These are phyloP conservation scores for Penicillium diatomitis DNA, from an alignment of 495 filamentous ascomycete genomes.

Conservation along the genomic window DNA sequence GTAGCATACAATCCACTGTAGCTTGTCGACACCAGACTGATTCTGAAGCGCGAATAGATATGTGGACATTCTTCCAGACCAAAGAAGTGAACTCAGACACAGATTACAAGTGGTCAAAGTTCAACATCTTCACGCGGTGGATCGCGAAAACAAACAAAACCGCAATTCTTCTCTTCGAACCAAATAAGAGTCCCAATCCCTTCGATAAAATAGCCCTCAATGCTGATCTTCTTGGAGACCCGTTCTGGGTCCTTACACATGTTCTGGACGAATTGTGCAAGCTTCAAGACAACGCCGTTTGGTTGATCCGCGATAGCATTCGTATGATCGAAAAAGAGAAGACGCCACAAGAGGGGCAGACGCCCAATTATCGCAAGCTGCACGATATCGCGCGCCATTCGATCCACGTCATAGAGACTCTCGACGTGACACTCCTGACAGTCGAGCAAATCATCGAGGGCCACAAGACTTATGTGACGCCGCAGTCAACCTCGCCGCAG, in stretches of 20 bases:
- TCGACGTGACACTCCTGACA: constrained; percentile 27
- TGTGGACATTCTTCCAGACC: constrained; percentile 1
- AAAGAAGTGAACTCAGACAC: not conserved
- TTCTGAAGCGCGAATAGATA: not conserved
- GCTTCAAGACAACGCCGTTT: constrained; percentile 18
- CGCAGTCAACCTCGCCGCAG: not conserved
- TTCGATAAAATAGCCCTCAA: not conserved
- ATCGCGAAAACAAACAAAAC: constrained; percentile 13
- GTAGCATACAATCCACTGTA: not conserved
- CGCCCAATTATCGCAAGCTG: constrained; percentile 29
- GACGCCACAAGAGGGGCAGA: not conserved
- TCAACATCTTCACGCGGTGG: constrained; percentile 28
- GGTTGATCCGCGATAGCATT: constrained; percentile 17
- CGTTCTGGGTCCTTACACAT: constrained; percentile 13
- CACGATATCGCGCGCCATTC: constrained; percentile 42
- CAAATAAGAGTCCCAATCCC: not conserved
- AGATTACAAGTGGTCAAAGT: constrained; percentile 22
- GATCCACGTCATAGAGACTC: constrained; percentile 37
- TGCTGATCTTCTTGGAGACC: constrained; percentile 4
- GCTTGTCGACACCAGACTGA: not conserved
- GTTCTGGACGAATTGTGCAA: constrained; percentile 9
- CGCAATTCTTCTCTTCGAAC: constrained; percentile 26
- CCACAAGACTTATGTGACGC: constrained; percentile 8
- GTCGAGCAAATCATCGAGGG: constrained; percentile 27
- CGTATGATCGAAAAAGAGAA: constrained; percentile 14